Evolutionary conservation across 345 rosid genomes (phyloP).

Genomic region (Boechera retrofracta): DNA sequence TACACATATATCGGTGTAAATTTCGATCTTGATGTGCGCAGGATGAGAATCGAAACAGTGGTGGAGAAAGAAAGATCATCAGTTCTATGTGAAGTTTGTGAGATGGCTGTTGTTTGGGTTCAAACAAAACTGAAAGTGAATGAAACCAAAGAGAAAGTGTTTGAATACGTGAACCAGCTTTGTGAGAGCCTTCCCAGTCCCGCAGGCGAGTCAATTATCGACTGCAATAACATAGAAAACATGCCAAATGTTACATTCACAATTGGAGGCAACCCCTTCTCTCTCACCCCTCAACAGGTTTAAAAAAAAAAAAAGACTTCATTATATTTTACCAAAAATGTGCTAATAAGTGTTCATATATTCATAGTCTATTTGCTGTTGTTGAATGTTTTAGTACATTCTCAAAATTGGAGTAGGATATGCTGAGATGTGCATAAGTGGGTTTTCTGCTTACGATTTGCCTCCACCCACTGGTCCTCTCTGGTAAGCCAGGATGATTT

Average conservation of each 20-base stretch:
- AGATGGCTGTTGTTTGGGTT: slow-evolving; percentile 75
- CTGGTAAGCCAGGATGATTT: slow-evolving; percentile 50
- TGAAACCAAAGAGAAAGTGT: slow-evolving; percentile 59
- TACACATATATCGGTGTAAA: neutral
- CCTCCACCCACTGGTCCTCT: slow-evolving; percentile 77
- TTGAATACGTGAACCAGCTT: slow-evolving; percentile 62
- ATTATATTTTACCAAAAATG: neutral
- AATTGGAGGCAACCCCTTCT: slow-evolving; percentile 62
- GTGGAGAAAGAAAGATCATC: slow-evolving; percentile 50
- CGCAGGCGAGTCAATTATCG: slow-evolving; percentile 60
- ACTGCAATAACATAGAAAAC: slow-evolving; percentile 52
- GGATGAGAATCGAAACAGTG: slow-evolving; percentile 51
- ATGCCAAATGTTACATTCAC: slow-evolving; percentile 72
- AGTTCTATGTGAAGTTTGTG: slow-evolving; percentile 58
- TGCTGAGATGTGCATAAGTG: slow-evolving; percentile 65
- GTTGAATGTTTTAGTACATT: slow-evolving; percentile 60
- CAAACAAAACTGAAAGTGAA: slow-evolving; percentile 65
- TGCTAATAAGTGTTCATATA: neutral
- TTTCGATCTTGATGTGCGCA: slow-evolving; percentile 32
- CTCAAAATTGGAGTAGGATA: slow-evolving; percentile 62
- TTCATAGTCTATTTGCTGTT: neutral
- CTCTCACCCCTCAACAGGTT: slow-evolving; percentile 76
- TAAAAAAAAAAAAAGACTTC: neutral
- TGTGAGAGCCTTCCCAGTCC: slow-evolving; percentile 80
- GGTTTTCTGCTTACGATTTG: slow-evolving; percentile 66